Conservation (phyloP, 176 grass and related monocot genomes). For the Alopecurus myosuroides region DNA sequence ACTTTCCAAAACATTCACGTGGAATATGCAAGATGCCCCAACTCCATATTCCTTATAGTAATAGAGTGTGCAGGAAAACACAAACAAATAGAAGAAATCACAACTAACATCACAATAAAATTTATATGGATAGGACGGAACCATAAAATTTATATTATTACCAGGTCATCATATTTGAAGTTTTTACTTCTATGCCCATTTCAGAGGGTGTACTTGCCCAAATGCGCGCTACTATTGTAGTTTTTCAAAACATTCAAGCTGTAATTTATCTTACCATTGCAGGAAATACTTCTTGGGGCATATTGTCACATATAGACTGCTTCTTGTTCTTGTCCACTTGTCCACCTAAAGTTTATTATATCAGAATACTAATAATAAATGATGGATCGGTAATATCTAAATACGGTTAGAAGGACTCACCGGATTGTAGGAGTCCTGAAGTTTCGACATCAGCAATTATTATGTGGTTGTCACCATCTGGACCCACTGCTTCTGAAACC, state of each 20-base stretch:
- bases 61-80: background rate
- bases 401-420: slow-evolving; percentile 24
- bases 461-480: background rate
- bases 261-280: slow-evolving; percentile 29
- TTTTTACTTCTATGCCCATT: slow-evolving; percentile 4
- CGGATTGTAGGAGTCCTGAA: background rate
- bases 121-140: background rate
- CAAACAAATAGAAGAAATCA: background rate
- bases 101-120: background rate
- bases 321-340: slow-evolving; percentile 7
- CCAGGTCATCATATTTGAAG: background rate
- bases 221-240: background rate
- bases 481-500: background rate
- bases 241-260: background rate
- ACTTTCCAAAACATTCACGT: background rate
- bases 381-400: background rate
- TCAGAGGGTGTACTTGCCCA: background rate
- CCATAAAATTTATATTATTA: background rate
- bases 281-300: background rate
- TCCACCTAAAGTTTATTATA: slow-evolving; percentile 32
- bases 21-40: background rate
- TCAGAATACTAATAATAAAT: slow-evolving; percentile 9
- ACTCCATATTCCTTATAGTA: background rate
- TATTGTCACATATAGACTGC: background rate
- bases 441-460: slow-evolving; percentile 7